Evolutionary conservation across 306 rosid species (phyloP), one percentile per base, ranked within the genome.

Genomic region (Rosa rugosa): DNA sequence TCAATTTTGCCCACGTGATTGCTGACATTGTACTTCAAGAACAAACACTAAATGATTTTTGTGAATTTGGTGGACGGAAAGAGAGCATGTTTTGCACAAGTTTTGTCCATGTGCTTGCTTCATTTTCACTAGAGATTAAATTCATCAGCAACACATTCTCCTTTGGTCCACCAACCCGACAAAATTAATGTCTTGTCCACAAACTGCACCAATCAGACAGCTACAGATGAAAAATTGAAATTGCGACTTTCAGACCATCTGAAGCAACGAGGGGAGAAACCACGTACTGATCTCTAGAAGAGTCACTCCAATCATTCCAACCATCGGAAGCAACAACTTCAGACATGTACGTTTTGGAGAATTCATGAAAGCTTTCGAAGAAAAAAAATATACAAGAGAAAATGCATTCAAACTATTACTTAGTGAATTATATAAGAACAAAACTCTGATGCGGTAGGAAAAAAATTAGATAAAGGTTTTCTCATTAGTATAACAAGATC

Each of bases 221-320:
- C 5, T 1, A 22, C 36, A 10, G 42, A 31, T 31, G 69, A 13
- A 27, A 27, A 27, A 27, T 11, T 25, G 66, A 22, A 56, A 20
- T 17, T 54, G 25, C 60, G 7, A 54, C 60, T 20, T 44, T 44
- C 46, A 2, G 36, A 31, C 45, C 10, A 42, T 10, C 45, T 42
- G 25, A 45, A 34, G 66, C 2, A 34, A 20, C 31, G 69, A 36
- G 31, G 31, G 11, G 31, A 77, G 22, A 5, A 67, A 56, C 34
- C n/a, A 79, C 87, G 8, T 0, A 94, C 98, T 36, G 80, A 31
- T 94, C 93, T 87, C 94, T 87, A 0, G 97, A 82, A 41, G 92
- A 87, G 75, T 90, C 90, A 27, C 14, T 76, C 97, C 94, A 89
- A 68, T 94, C 94, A 62, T 92, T 87, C 97, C 98, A 94, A 60